Evolutionary conservation across 352 stramenopile genomes (phyloP).

Genomic region (Phytopythium delawarense): DNA sequence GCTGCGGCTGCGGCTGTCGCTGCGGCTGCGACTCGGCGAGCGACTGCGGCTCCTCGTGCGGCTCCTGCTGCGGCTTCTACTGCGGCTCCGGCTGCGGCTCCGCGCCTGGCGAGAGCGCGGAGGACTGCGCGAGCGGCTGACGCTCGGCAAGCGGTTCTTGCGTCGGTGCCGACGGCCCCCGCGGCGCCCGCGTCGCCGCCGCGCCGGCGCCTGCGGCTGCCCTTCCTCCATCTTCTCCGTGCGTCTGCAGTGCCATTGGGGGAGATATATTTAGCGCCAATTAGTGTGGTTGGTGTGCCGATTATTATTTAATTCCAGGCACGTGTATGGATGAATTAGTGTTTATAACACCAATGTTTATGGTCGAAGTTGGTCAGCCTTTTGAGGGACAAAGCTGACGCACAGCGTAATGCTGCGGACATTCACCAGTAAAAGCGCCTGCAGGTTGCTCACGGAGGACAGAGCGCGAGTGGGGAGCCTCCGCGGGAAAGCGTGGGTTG

Average conservation of each 20-base stretch:
- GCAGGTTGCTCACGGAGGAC: too few relatives aligned
- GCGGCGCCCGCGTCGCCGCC: conserved; percentile 11
- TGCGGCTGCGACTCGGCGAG: conserved; percentile 4
- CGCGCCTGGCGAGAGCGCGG: conserved; percentile 1
- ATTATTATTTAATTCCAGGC: not conserved
- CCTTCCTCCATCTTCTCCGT: not conserved
- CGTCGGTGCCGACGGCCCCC: conserved; percentile 9
- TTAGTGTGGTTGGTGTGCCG: not conserved
- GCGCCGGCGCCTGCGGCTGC: not conserved
- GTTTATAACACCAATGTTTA: too few relatives aligned
- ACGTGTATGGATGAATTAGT: too few relatives aligned
- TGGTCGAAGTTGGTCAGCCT: too few relatives aligned
- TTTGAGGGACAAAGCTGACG: too few relatives aligned
- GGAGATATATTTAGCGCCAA: not conserved
- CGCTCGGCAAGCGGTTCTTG: conserved; percentile 6
- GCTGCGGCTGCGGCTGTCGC: conserved; percentile 14
- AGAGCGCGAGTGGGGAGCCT: too few relatives aligned
- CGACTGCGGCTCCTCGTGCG: conserved; percentile 7
- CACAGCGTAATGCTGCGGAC: too few relatives aligned
- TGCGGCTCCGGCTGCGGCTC: conserved; percentile 9
- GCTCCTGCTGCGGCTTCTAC: conserved; percentile 16
- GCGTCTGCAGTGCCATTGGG: not conserved
- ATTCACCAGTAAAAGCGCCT: too few relatives aligned
- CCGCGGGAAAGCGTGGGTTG: not conserved
- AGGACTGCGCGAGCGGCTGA: not conserved